phyloP scores from a whole-genome alignment of 2,329 filamentous ascomycete genomes.

The Colletotrichum phormii region DNA sequence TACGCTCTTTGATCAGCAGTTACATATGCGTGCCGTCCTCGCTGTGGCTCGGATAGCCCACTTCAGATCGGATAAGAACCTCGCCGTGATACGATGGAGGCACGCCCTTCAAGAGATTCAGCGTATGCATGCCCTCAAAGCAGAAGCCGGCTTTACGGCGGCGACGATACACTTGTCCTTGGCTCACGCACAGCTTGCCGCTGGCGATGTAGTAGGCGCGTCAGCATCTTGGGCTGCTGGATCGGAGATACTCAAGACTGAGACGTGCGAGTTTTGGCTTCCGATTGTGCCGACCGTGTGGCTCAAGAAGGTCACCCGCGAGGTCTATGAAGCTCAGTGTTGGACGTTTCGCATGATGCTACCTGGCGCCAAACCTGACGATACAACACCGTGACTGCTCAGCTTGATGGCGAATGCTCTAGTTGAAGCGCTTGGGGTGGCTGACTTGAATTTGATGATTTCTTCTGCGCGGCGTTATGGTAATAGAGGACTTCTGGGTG shows the following conservation, averaged over 20 bases:
- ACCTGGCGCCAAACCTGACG: constrained; percentile 43
- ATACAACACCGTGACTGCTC: not conserved
- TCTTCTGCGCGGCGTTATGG: not conserved
- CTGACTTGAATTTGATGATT: not conserved
- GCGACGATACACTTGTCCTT: constrained; percentile 45
- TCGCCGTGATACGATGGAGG: constrained; percentile 40
- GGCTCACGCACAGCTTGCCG: constrained; percentile 42
- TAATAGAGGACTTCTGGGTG: not conserved
- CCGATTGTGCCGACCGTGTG: constrained; percentile 45
- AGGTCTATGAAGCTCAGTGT: constrained; percentile 41
- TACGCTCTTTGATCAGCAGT: constrained; percentile 46
- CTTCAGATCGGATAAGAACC: not conserved
- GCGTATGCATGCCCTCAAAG: constrained; percentile 39
- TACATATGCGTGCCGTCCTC: constrained; percentile 45
- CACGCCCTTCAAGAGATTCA: constrained; percentile 38
- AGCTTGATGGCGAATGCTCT: not conserved
- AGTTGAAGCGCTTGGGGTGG: not conserved
- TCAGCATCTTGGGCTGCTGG: constrained; percentile 41
- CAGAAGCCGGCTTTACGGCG: constrained; percentile 40
- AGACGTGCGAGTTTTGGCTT: constrained; percentile 47
- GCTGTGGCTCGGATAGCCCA: constrained; percentile 39
- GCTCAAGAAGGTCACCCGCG: constrained; percentile 43
- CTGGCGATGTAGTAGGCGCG: constrained; percentile 36
- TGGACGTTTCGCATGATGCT: constrained; percentile 49
- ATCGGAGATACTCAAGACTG: constrained; percentile 23